Evolutionary conservation across 2,329 filamentous ascomycete genomes (phyloP).

Genomic region (Colletotrichum nymphaeae): DNA sequence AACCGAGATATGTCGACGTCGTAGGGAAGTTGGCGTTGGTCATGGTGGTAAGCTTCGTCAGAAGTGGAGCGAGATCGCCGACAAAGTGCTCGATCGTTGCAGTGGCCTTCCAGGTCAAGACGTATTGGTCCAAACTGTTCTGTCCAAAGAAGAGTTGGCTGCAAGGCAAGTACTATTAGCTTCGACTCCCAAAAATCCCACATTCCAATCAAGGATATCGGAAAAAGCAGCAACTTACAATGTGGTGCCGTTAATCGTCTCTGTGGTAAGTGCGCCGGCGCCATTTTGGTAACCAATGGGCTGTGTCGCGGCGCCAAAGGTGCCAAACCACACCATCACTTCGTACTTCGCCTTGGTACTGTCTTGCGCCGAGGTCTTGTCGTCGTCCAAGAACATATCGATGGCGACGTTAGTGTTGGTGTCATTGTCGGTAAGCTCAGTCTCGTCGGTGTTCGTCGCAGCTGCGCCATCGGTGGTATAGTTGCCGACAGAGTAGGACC

Average conservation of each 20-base stretch:
- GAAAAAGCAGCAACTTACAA: constrained; percentile 50
- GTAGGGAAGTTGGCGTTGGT: constrained; percentile 50
- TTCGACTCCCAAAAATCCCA: background rate
- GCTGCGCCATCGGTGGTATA: constrained; percentile 39
- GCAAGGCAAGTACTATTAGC: background rate
- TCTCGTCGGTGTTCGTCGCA: constrained; percentile 46
- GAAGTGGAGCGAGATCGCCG: constrained; percentile 58
- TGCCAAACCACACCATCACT: constrained; percentile 68
- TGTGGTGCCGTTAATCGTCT: constrained; percentile 51
- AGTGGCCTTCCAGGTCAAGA: constrained; percentile 61
- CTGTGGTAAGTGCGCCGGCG: constrained; percentile 45
- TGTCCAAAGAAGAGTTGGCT: constrained; percentile 55
- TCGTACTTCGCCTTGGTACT: constrained; percentile 59
- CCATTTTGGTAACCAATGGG: constrained; percentile 54
- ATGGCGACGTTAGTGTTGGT: constrained; percentile 68
- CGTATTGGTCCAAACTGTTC: constrained; percentile 55
- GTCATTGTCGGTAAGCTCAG: constrained; percentile 45
- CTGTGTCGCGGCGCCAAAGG: constrained; percentile 57
- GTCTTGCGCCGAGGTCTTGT: constrained; percentile 52
- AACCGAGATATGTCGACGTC: constrained; percentile 59
- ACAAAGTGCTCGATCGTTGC: constrained; percentile 52
- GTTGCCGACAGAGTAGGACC: constrained; percentile 62
- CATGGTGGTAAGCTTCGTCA: constrained; percentile 52
- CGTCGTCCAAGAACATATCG: constrained; percentile 67
- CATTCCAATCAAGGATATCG: background rate